Conservation (phyloP, 441 rosid species). For the Eruca vesicaria region DNA sequence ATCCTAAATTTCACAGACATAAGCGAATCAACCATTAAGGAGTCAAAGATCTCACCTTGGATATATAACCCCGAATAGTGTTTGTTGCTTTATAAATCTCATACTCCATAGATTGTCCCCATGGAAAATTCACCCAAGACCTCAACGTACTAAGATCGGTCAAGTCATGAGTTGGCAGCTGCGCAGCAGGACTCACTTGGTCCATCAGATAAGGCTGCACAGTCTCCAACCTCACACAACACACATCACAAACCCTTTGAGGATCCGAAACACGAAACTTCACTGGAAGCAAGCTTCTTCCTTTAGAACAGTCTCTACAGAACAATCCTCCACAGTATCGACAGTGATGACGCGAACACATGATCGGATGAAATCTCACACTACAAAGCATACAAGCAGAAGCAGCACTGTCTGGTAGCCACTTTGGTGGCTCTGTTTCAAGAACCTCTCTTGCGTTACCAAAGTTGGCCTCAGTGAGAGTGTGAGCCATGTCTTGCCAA, state of each 20-base stretch:
- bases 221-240: constrained; percentile 85
- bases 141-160: constrained; percentile 98
- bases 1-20: background rate
- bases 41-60: constrained; percentile 47
- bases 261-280: constrained; percentile 80
- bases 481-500: constrained; percentile 97
- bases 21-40: background rate
- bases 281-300: constrained; percentile 83
- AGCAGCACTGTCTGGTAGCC: constrained; percentile 85
- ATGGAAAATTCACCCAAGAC: constrained; percentile 97
- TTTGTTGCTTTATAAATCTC: constrained; percentile 95
- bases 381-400: constrained; percentile 87
- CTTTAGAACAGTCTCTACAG: constrained; percentile 83
- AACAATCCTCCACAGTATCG: constrained; percentile 94
- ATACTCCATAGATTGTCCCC: constrained; percentile 91
- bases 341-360: constrained; percentile 97
- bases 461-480: constrained; percentile 79
- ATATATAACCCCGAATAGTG: constrained; percentile 60
- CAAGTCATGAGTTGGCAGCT: constrained; percentile 78
- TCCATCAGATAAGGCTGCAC: constrained; percentile 94
- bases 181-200: constrained; percentile 93
- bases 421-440: constrained; percentile 77
- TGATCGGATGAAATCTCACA: constrained; percentile 86
- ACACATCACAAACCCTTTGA: constrained; percentile 93
- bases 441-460: constrained; percentile 60